phyloP scores from a whole-genome alignment of 1,139 yeast genomes.

The Lodderomyces pseudojiufengensis region DNA sequence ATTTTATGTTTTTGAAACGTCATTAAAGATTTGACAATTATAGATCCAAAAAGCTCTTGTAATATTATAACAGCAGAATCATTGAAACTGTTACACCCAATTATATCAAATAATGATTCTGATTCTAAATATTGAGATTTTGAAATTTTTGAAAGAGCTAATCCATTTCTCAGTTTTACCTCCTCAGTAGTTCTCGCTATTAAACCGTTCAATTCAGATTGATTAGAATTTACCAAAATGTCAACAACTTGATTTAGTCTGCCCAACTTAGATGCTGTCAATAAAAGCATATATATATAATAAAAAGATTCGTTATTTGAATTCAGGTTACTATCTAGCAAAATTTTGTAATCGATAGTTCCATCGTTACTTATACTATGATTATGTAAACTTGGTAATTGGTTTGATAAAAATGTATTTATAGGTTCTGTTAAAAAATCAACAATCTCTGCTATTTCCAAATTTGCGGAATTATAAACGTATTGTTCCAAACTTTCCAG shows the following conservation, averaged over 20 bases:
- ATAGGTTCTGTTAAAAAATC: conserved; percentile 45
- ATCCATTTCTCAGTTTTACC: conserved; percentile 45
- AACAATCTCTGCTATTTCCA: conserved; percentile 53
- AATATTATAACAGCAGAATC: conserved; percentile 58
- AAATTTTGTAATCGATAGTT: conserved; percentile 26
- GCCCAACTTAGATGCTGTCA: conserved; percentile 59
- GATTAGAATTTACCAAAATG: conserved; percentile 43
- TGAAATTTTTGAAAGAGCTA: conserved; percentile 29
- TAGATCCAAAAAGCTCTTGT: conserved; percentile 65
- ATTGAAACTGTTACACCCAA: conserved; percentile 29
- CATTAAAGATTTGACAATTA: conserved; percentile 59
- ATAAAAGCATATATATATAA: conserved; percentile 53
- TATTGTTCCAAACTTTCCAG: conserved; percentile 54
- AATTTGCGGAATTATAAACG: conserved; percentile 53
- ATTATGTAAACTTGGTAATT: conserved; percentile 32
- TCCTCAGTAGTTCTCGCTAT: conserved; percentile 64
- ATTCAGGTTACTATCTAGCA: conserved; percentile 28
- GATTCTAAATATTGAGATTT: conserved; percentile 31
- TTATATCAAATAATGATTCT: conserved; percentile 19
- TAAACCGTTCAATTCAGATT: conserved; percentile 45
- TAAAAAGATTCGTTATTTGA: conserved; percentile 46
- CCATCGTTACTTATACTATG: conserved; percentile 19
- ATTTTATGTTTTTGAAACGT: conserved; percentile 71
- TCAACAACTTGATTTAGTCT: conserved; percentile 61
- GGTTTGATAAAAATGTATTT: conserved; percentile 26